A percentile compares a stretch with the other conserved stretches of the same genome.
These are phyloP conservation scores for Penicillium malachiteum DNA, from an alignment of 495 filamentous ascomycete genomes.

Conservation along the genomic window DNA sequence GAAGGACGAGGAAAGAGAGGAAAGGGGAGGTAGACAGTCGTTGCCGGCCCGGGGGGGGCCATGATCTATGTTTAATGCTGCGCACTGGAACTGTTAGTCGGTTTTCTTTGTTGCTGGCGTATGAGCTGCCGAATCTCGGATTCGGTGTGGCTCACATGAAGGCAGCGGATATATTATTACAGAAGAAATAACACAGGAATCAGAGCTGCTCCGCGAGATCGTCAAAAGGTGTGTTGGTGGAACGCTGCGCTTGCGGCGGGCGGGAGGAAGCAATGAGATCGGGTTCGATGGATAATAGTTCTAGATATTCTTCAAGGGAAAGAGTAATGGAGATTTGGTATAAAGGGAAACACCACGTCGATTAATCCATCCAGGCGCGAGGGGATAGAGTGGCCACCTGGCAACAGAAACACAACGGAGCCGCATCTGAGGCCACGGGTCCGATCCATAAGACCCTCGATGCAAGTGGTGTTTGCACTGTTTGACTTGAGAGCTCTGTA, in stretches of 20 bases:
- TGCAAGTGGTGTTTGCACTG: conserved; percentile 20
- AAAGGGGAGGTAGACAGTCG: conserved; percentile 39
- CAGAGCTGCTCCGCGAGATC: conserved; percentile 12
- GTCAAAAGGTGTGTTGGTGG: conserved; percentile 19
- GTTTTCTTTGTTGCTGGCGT: not conserved
- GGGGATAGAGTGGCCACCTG: conserved; percentile 40
- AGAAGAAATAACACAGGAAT: not conserved
- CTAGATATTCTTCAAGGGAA: too few species aligned
- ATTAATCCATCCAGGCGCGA: conserved; percentile 23
- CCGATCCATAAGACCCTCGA: conserved; percentile 13
- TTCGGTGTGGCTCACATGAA: conserved; percentile 1
- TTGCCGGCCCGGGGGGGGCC: conserved; percentile 50
- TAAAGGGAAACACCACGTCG: conserved; percentile 6
- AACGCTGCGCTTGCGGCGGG: conserved; percentile 23
- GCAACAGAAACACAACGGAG: conserved; percentile 33
- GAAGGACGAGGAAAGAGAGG: conserved; percentile 37
- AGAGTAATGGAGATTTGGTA: not conserved
- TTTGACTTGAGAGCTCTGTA: conserved; percentile 8
- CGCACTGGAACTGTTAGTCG: conserved; percentile 20
- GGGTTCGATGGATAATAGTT: conserved; percentile 1
- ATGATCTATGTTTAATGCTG: conserved; percentile 43
- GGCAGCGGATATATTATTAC: conserved; percentile 12
- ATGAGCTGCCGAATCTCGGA: not conserved
- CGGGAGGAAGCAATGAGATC: conserved; percentile 14
- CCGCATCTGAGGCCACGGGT: conserved; percentile 31